Conservation (phyloP, 306 rosid genomes). For the Crataegus laevigata region DNA sequence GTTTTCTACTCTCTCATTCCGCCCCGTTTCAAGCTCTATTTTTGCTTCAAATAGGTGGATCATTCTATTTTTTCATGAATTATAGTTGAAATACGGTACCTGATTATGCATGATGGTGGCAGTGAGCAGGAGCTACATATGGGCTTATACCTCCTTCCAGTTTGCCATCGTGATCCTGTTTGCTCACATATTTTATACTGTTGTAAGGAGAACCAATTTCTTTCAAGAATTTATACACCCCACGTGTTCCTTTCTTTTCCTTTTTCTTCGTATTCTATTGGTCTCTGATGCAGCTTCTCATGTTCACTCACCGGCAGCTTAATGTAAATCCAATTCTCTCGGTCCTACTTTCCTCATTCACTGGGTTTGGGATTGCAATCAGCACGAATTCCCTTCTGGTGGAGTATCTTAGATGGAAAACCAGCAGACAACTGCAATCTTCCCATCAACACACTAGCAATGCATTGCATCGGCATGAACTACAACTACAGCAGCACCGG, state of each 20-base stretch:
- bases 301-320: conserved; percentile 36
- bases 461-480: conserved; percentile 19
- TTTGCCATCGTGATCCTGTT: conserved; percentile 68
- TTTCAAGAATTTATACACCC: not conserved
- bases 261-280: not conserved
- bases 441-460: conserved; percentile 22
- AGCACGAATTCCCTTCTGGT: conserved; percentile 49
- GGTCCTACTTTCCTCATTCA: conserved; percentile 57
- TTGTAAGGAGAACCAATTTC: conserved; percentile 50
- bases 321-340: conserved; percentile 51
- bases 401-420: conserved; percentile 63
- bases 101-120: conserved; percentile 19
- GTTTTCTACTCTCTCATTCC: not conserved
- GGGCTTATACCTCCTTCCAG: conserved; percentile 91
- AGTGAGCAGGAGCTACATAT: conserved; percentile 68
- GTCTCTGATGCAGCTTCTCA: conserved; percentile 10
- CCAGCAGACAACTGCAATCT: conserved; percentile 40
- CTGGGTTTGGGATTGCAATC: conserved; percentile 72
- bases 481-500: conserved; percentile 17
- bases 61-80: not conserved
- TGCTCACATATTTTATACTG: conserved; percentile 66
- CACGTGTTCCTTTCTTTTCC: not conserved
- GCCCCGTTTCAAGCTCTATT: not conserved
- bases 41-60: not conserved
- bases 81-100: not conserved